Percentiles rank a stretch among this genome's conserved stretches.
Conservation (phyloP, 352 stramenopile genomes). For the Phytopythium sindhum region DNA sequence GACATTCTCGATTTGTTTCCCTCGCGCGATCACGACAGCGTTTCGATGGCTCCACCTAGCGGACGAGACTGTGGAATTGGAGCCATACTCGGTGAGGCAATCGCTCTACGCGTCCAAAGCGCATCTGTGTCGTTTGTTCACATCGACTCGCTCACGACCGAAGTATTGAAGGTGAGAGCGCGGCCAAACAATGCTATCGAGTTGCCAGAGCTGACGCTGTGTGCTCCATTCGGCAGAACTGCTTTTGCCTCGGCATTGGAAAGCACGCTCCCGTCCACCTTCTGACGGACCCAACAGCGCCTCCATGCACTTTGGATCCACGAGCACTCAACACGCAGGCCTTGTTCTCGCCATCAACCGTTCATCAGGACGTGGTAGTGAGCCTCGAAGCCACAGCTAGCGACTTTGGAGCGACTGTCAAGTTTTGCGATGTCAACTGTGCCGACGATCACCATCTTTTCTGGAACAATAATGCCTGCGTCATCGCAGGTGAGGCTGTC, state of each 20-base stretch:
- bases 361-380: background rate
- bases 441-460: conserved; percentile 7
- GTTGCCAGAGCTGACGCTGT: background rate
- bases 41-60: conserved; percentile 1
- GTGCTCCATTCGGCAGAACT: conserved; percentile 7
- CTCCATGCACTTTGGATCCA: conserved; percentile 4
- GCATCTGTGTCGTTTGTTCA: conserved; percentile 12
- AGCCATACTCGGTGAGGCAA: background rate
- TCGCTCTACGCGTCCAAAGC: conserved; percentile 1
- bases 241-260: conserved; percentile 18
- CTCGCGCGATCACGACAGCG: conserved; percentile 1
- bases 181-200: background rate
- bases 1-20: conserved; percentile 20
- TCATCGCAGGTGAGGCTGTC: conserved; percentile 12
- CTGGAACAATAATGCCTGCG: background rate
- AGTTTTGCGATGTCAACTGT: conserved; percentile 1
- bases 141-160: conserved; percentile 15
- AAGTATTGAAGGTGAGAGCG: conserved; percentile 20
- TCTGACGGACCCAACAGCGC: background rate
- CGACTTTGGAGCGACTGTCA: conserved; percentile 2
- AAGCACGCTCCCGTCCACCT: conserved; percentile 10
- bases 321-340: conserved; percentile 3
- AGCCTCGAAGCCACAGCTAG: conserved; percentile 1
- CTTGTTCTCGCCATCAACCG: conserved; percentile 3
- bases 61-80: conserved; percentile 6